phyloP scores from a whole-genome alignment of 1,139 yeast species.

The Hanseniaspora sp. region DNA sequence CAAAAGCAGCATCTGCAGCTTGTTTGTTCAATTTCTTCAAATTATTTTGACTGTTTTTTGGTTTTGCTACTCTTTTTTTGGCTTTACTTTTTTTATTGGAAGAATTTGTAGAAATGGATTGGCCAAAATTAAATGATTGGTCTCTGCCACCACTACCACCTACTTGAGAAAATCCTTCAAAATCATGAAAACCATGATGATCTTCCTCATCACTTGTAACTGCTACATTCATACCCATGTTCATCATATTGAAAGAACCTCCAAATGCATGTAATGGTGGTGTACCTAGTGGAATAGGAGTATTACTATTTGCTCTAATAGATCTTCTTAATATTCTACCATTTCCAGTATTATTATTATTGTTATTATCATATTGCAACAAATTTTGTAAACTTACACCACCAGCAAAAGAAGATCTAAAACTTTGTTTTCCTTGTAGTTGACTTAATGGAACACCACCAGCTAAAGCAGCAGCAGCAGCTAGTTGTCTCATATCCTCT shows the following conservation, averaged over 20 bases:
- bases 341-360: not conserved
- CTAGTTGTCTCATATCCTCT: conserved; percentile 14
- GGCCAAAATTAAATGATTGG: not conserved
- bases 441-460: conserved; percentile 14
- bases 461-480: conserved; percentile 15
- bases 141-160: not conserved
- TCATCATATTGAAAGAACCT: conserved; percentile 12
- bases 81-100: not conserved
- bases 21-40: conserved; percentile 5
- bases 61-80: not conserved
- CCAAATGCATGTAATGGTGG: conserved; percentile 16
- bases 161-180: conserved; percentile 1
- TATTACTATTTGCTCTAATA: conserved; percentile 14
- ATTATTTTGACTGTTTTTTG: not conserved
- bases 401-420: conserved; percentile 12
- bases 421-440: conserved; percentile 12
- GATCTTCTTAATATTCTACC: conserved; percentile 8
- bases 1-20: conserved; percentile 15
- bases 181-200: conserved; percentile 3
- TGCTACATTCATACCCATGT: conserved; percentile 13
- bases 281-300: conserved; percentile 15
- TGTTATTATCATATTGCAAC: conserved; percentile 7
- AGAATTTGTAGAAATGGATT: not conserved
- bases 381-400: conserved; percentile 13
- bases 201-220: conserved; percentile 15